phyloP scores from a whole-genome alignment of 441 rosid genomes.

The Populus hybrid region DNA sequence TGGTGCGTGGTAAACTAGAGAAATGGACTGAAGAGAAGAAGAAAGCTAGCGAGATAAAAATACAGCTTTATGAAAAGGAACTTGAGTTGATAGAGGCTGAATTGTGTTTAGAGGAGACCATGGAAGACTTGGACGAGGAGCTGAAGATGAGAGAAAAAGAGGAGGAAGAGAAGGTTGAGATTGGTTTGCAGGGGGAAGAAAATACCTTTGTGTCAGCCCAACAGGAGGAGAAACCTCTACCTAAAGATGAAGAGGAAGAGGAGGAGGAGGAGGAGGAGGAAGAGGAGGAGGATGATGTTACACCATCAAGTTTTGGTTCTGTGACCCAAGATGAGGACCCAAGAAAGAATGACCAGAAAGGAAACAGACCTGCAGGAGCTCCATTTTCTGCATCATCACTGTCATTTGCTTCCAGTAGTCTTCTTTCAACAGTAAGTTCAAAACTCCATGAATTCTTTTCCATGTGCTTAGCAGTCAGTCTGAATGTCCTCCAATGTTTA shows the following conservation, averaged over 20 bases:
- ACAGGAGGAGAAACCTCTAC: conserved; percentile 37
- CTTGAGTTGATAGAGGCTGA: conserved; percentile 77
- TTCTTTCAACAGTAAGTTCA: conserved; percentile 66
- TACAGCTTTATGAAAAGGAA: conserved; percentile 59
- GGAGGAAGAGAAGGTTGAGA: conserved; percentile 47
- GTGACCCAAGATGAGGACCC: conserved; percentile 32
- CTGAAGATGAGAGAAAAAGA: conserved; percentile 57
- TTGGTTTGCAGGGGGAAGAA: conserved; percentile 47
- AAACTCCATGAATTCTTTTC: conserved; percentile 3
- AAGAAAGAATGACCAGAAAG: conserved; percentile 35
- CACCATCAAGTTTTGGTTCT: conserved; percentile 81
- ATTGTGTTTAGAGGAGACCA: conserved; percentile 77
- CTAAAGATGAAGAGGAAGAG: conserved; percentile 29
- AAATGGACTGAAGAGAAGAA: conserved; percentile 79
- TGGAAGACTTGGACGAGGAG: conserved; percentile 72
- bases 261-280: conserved; percentile 39
- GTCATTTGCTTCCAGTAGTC: conserved; percentile 63
- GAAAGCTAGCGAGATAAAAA: conserved; percentile 52
- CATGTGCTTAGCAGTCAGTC: background rate
- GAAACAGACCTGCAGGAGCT: conserved; percentile 46
- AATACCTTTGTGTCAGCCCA: conserved; percentile 27
- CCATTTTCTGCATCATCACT: conserved; percentile 70
- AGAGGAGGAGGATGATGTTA: conserved; percentile 42
- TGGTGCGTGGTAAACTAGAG: conserved; percentile 50
- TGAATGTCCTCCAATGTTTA: background rate